Evolutionary conservation across 495 filamentous ascomycete species (phyloP).

Genomic region (Xylaria longipes): DNA sequence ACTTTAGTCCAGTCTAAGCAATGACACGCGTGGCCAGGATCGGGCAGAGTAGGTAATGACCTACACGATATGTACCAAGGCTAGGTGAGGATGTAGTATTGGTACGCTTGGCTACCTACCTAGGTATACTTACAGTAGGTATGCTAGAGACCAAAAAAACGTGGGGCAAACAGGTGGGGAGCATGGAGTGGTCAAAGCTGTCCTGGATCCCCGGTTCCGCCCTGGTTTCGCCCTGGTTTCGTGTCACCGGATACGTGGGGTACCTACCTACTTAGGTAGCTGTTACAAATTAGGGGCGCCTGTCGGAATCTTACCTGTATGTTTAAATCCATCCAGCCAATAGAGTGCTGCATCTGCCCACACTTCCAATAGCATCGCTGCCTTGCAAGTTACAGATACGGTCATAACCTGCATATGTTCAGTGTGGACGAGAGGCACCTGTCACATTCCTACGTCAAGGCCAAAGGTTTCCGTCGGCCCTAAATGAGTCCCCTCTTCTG

Average conservation of each 20-base stretch:
- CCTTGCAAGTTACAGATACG: constrained; percentile 13
- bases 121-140: too few relatives aligned
- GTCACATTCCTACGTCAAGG: background rate
- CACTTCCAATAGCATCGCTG: background rate
- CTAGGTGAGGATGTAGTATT: background rate
- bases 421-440: constrained; percentile 1
- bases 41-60: background rate
- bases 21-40: background rate
- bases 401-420: constrained; percentile 2
- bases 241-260: too few relatives aligned
- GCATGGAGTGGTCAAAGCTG: background rate
- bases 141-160: background rate
- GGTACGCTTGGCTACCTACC: too few relatives aligned
- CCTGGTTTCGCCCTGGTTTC: background rate
- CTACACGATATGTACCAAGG: background rate
- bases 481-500: constrained; percentile 37
- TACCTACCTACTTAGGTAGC: background rate
- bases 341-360: constrained; percentile 11
- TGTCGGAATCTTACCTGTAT: background rate
- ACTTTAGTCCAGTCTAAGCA: too few relatives aligned
- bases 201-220: background rate
- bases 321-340: background rate
- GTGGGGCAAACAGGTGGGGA: constrained; percentile 13
- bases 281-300: background rate
- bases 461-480: constrained; percentile 12